Base-by-base conservation (phyloP, 1,284 basidiomycete species). In the Puccinia brachypodii region DNA sequence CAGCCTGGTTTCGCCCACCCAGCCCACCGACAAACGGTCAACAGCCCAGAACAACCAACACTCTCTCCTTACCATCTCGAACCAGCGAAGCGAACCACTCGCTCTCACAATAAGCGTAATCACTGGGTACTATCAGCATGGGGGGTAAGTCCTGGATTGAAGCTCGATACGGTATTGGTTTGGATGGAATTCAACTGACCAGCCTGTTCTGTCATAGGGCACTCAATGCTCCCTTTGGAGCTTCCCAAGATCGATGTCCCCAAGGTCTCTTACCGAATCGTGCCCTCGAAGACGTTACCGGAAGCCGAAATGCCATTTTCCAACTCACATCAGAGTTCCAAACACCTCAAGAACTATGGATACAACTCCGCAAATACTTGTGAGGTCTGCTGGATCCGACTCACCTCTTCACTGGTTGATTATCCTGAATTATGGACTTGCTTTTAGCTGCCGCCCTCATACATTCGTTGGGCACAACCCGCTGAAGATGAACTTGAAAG, bases 401-500 rank as follows among this genome's bases (percentile, higher is more conserved):
- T 53, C 44, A 42, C 9, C 60, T 76, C 53, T 36, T 69, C 62
- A 74, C 25, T 66, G n/a, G 40, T 64, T 73, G 79, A 50, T 69
- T 69, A 69, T 82, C 40, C 62, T 73, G 73, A 69, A 66, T 82
- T 69, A 13, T 81, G 50, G 38, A 53, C 66, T 66, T 71, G 25
- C n/a, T 75, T 68, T 58, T 47, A 82, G 80, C 80, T 58, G 28
- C 80, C 80, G 22, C 40, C 60, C n/a, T 82, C 80, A 44, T 83
- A 83, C 74, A 76, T 78, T 68, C 83, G 83, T 22, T 83, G 81
- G 83, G 82, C 83, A 19, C 83, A 71, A 80, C 96, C 96, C 0
- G 89, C 96, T 84, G 96, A 99, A 87, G 91, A 90, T 76, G 97
- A 99, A 83, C 90, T 98, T 40, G 92, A 93, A 13, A 90, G 91